Base-by-base conservation (phyloP, 768 basidiomycete genomes). In the Termitomyces titanicus region DNA sequence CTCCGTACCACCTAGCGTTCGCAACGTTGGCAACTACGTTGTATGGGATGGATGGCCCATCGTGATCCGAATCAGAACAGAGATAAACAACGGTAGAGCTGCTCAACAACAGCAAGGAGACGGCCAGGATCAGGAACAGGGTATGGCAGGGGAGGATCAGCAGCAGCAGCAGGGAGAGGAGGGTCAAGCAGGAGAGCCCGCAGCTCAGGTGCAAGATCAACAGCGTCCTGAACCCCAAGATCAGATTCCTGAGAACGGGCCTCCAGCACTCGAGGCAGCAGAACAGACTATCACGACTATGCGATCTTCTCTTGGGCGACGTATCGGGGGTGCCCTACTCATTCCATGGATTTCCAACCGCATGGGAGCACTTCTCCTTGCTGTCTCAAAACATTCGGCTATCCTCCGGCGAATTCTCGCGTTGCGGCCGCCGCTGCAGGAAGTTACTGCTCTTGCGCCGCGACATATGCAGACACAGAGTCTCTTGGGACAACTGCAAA, bases 271-370 rank as follows among this genome's bases (percentile, higher is more conserved):
- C 10, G 70, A 68, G 47, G 85, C 78, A 2, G 84, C 84, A 1
- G 80, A 84, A 60, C 79, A 81, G 57, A 78, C 81, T 39, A 79
- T 88, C 51, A 76, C 79, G 39, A 70, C 84, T 60, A 80, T 81
- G 18, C 77, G 80, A 17, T 73, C 80, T 17, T 83, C 85, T 0
- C 63, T 89, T 3, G 89, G 88, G 1, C 80, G 88, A 12, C 72
- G 81, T 61, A 68, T 92, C 45, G 86, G 84, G 20, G 88, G 89
- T 3, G 87, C 89, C 0, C 70, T 92, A 17, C 70, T 86, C 55
- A 74, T 88, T 48, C 89, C 89, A 0, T 77, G 78, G 8, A 81
- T 92, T 59, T 79, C 89, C 20, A 82, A 72, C 45, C 61, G 74
- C 44, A 88, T 89, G 86, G 89, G 89, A 0, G 63, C 70, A 10